These are phyloP conservation scores for Diaporthe aspalathi DNA, from an alignment of 2,329 filamentous ascomycete genomes.

Conservation along the genomic window DNA sequence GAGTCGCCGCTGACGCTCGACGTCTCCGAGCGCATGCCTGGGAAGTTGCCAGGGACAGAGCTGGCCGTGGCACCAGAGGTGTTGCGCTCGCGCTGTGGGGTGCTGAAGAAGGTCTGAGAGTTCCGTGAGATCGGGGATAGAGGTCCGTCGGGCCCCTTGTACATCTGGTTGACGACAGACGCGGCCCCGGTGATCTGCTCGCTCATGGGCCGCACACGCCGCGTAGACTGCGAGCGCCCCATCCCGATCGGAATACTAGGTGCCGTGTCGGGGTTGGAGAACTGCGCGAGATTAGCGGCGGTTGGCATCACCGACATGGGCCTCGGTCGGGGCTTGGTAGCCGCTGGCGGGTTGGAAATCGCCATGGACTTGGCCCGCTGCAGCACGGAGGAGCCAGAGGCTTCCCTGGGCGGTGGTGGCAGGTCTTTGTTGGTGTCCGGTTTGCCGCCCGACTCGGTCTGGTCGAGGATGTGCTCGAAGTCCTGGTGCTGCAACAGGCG, in stretches of 20 bases:
- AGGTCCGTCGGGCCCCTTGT: conserved; percentile 76
- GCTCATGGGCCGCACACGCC: conserved; percentile 65
- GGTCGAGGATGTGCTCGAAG: conserved; percentile 92
- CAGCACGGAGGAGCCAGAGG: conserved; percentile 61
- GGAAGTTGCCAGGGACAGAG: conserved; percentile 70
- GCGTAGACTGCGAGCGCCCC: conserved; percentile 65
- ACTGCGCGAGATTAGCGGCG: conserved; percentile 52
- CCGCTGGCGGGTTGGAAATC: conserved; percentile 51
- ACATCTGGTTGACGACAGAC: conserved; percentile 88
- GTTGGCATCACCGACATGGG: conserved; percentile 68
- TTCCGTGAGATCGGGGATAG: conserved; percentile 70
- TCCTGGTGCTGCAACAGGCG: conserved; percentile 93
- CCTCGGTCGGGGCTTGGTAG: conserved; percentile 59
- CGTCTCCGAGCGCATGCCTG: conserved; percentile 75
- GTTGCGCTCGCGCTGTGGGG: conserved; percentile 41
- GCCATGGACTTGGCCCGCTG: conserved; percentile 73
- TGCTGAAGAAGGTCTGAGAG: conserved; percentile 74
- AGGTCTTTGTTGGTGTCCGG: conserved; percentile 83
- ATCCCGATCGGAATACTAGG: conserved; percentile 79
- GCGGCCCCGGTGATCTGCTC: conserved; percentile 74
- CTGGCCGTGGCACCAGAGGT: conserved; percentile 61
- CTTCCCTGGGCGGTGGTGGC: conserved; percentile 74
- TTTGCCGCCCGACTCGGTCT: conserved; percentile 68
- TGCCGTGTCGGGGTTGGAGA: conserved; percentile 74
- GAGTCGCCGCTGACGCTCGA: conserved; percentile 77